Base-by-base conservation (phyloP, 805 yeast species). In the Teunomyces lycoperdinae region DNA sequence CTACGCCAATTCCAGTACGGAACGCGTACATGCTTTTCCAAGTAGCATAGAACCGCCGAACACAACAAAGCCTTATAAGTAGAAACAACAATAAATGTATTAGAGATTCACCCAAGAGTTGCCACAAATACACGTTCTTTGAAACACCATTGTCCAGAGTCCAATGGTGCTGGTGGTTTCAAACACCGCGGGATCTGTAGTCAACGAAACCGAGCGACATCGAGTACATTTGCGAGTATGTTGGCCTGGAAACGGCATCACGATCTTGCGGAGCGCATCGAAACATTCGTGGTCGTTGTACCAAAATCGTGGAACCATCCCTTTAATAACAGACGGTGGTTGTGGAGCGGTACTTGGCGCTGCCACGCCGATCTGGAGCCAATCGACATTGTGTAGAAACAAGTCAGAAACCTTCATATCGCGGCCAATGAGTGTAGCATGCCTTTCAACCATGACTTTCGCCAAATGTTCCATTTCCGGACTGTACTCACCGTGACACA, bases 61-160 rank as follows among this genome's bases (percentile, higher is more conserved):
- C 34, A 41, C 10, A 41, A 38, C 17, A 26, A 38, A 26, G 40
- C 34, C 9, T 32, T 44, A 33, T 43, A 33, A 26, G 8, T 13
- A 20, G 24, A 6, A 20, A 20, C 24, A 20, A 20, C 5, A 20
- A 20, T 20, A 20, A 6, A 20, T 20, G 4, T 5, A 20, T 20
- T 20, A 20, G 24, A 20, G 24, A 51, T 76, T 77, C 2, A 81
- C 81, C 92, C 92, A 86, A 3, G 83, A 76, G 33, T 88, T 86
- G 0, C 94, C 94, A 63, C 96, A 87, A 31, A 87, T 68, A 64
- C 96, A 87, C 24, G 80, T 80, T 51, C 90, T 71, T 55, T 85
- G 90, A 61, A 81, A 84, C 1, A 85, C 83, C 67, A 81, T 71
- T 0, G 85, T 77, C 86, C 89, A 78, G 47, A 64, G 58, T 8